Base-by-base conservation (phyloP, 208 protist species). In the Vickermania ingenoplastis region DNA sequence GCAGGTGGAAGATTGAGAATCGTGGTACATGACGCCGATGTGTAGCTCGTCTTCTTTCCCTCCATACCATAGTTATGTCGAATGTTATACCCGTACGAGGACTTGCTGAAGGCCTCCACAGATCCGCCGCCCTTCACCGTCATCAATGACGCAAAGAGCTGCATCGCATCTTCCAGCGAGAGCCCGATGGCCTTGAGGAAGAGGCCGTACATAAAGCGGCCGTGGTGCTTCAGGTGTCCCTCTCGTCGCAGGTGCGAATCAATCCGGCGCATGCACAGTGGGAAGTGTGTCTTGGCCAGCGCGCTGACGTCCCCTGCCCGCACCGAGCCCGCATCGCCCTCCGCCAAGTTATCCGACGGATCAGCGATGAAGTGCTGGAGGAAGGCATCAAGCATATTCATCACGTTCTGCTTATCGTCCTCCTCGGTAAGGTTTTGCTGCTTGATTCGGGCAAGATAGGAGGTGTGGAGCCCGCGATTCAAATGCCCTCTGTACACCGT, bases 141-240 rank as follows among this genome's bases (percentile, higher is more conserved):
- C 90, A 96, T 94, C 41, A 91, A 72, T 5, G 86, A 74, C 21
- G 82, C 53, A 62, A 94, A 96, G 59, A 95, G 81, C 30, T 73
- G 71, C 61, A 96, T 64, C 7, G 86, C 75, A 72, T 94, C 82
- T 36, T 95, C 80, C 41, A 95, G 52, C 22, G 75, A 78, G 11
- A 96, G 84, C 5, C 91, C 91, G 60, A 94, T 92, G 1, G 85
- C 77, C 70, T 95, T 95, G 26, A 96, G 71, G 63, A 96, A 96
- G 7, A 94, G 73, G 0, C 88, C 85, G 63, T 94, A 96, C 31
- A 75, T 89, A 58, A 91, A 94, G 28, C 91, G 80, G 36, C 91
- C 88, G 68, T 92, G 72, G 73, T 94, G 88, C 62, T 95, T 96
- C 25, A 96, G 73, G 61, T 96, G 87, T 2, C 85, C 83, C 36